These are phyloP conservation scores for Syzygium syzygioides DNA, from an alignment of 441 rosid genomes.

Conservation along the genomic window DNA sequence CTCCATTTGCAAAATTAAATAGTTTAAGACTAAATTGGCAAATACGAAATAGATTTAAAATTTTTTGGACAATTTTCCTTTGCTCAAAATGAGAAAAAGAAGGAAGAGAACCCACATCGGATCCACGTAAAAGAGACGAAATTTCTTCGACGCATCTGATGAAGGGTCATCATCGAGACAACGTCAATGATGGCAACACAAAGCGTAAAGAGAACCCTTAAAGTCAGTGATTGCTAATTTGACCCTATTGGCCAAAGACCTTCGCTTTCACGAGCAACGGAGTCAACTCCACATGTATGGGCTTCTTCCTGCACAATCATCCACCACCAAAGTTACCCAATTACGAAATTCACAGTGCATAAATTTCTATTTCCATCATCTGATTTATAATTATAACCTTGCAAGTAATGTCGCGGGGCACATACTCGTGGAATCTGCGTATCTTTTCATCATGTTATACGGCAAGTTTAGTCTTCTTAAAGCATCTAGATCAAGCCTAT, in stretches of 20 bases:
- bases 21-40: too few species aligned
- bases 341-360: neutral
- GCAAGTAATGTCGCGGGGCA: neutral
- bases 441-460: neutral
- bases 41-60: too few species aligned
- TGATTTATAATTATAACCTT: neutral
- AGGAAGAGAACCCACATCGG: neutral
- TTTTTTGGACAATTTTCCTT: too few species aligned
- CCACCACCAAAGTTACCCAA: neutral
- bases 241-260: neutral
- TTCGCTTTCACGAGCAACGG: neutral
- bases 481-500: too few species aligned
- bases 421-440: neutral
- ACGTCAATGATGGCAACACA: neutral
- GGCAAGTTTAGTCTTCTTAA: too few species aligned
- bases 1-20: too few species aligned
- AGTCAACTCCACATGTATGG: neutral
- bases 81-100: neutral
- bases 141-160: neutral
- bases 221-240: neutral
- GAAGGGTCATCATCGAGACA: neutral
- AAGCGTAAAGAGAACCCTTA: neutral
- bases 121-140: neutral
- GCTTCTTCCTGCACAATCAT: neutral
- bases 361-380: neutral